Base-by-base conservation (phyloP, 1,139 yeast species). In the Yamadazyma aaseri region DNA sequence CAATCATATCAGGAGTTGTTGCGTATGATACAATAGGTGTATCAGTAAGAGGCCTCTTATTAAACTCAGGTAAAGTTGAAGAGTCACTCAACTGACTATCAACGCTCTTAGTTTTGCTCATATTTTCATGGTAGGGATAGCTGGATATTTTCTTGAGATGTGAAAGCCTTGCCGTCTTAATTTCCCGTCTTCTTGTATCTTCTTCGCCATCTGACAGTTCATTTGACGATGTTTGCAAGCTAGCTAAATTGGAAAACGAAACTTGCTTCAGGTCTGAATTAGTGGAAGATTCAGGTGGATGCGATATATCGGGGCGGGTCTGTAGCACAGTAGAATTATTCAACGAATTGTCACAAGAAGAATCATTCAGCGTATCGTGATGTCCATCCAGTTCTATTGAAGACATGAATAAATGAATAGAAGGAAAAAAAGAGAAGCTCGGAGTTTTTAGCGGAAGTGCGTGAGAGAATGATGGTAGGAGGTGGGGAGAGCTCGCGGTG, bases 1-100 rank as follows among this genome's bases (percentile, higher is more conserved):
- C 34, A 24, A 56, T 48, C 17, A 61, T 59, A 16, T 57, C 55
- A 0, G 87, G 87, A 1, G 85, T 77, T 1, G 76, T 65, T 41
- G 65, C 59, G 9, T 68, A 60, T 24, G 84, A 78, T 4, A 73
- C 76, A 3, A 79, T 68, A 0, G 90, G 90, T 0, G 90, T 82
- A 51, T 82, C 90, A 28, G 82, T 79, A 36, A 79, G 59, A 0
- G 90, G 89, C 30, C 87, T 63, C 54, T 76, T 79, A 51, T 81
- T 78, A 55, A 82, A 82, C 38, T 66, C 80, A 0, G 86, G 85
- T 29, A 76, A 58, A 26, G 53, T 47, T 28, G 45, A 46, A 7
- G 59, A 51, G 31, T 53, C 55, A 25, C 38, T 35, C 30, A 52
- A 38, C 31, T 55, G 65, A 5, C 62, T 51, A 37, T 63, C 69